Conservation (phyloP, 768 basidiomycete genomes). For the Serendipita vermifera region DNA sequence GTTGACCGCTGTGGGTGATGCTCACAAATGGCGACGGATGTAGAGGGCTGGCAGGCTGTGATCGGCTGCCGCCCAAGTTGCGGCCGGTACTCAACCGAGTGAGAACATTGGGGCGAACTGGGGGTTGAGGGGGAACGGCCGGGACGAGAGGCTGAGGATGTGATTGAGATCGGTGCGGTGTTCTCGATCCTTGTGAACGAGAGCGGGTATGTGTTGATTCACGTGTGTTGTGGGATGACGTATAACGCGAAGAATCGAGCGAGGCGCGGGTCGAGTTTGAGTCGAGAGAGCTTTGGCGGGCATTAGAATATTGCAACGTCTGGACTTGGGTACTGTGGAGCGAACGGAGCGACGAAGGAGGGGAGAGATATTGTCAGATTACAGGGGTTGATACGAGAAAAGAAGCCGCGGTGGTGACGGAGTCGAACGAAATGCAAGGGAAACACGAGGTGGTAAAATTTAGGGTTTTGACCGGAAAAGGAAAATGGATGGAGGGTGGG, state of each 20-base stretch:
- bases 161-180: neutral
- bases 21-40: neutral
- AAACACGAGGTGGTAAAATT: neutral
- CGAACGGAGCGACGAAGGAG: neutral
- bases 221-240: neutral
- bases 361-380: neutral
- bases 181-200: slow-evolving; percentile 3
- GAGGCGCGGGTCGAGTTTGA: slow-evolving; percentile 2
- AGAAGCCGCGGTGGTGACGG: neutral
- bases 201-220: neutral
- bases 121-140: neutral
- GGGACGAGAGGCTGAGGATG: neutral
- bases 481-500: neutral
- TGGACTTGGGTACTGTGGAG: no score
- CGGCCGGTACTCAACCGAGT: neutral
- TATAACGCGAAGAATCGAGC: slow-evolving; percentile 4
- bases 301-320: neutral
- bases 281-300: slow-evolving; percentile 1
- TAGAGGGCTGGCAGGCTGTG: neutral
- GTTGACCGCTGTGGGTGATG: neutral
- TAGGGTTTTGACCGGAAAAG: neutral
- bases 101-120: neutral
- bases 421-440: neutral
- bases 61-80: neutral
- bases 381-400: neutral